Conservation (phyloP, 1,284 basidiomycete species). For the Moesziomyces antarcticus region DNA sequence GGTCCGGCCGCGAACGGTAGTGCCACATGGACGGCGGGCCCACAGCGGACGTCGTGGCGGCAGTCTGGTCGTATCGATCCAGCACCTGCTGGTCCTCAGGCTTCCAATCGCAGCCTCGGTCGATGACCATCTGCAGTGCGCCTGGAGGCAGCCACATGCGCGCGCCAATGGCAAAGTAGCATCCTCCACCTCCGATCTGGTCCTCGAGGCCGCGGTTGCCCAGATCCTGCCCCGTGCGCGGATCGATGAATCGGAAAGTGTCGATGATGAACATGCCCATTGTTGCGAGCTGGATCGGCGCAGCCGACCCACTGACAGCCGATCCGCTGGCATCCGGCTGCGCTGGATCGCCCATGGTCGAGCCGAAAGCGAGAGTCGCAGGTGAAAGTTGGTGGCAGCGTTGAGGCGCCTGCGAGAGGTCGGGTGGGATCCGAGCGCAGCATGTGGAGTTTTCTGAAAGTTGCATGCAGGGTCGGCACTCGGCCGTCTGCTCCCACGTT, state of each 20-base stretch:
- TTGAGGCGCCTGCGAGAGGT: no score
- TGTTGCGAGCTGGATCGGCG: conserved; percentile 26
- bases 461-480: neutral
- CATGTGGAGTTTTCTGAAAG: no score
- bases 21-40: conserved; percentile 74
- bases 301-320: conserved; percentile 13
- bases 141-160: conserved; percentile 75
- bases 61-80: conserved; percentile 73
- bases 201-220: conserved; percentile 39
- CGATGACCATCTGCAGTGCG: conserved; percentile 76
- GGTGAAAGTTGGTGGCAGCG: no score
- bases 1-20: conserved; percentile 75
- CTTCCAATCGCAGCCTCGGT: conserved; percentile 84
- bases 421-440: neutral
- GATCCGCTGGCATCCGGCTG: conserved; percentile 1
- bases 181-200: conserved; percentile 91
- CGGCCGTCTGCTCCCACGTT: neutral
- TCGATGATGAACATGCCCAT: conserved; percentile 61
- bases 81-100: conserved; percentile 73
- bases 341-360: neutral
- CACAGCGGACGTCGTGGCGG: conserved; percentile 65
- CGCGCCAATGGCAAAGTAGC: conserved; percentile 75
- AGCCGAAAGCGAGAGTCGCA: neutral
- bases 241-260: conserved; percentile 41
- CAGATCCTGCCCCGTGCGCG: conserved; percentile 17